Conservation (phyloP, 805 yeast genomes). For the Spathaspora boniae region DNA sequence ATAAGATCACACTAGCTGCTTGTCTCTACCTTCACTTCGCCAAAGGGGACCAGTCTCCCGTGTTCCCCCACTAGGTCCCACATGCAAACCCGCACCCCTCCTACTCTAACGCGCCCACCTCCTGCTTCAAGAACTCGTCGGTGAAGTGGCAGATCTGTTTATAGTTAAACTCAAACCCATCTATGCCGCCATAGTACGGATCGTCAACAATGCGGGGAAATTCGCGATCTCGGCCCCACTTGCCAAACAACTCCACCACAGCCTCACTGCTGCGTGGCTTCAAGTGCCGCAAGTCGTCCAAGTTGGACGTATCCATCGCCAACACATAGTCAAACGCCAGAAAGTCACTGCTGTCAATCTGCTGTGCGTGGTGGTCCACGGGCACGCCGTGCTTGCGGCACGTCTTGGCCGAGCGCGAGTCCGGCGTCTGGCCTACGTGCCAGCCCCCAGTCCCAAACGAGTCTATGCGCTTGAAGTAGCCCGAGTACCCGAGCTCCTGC, state of each 20-base stretch:
- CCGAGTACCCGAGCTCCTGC: conserved; percentile 40
- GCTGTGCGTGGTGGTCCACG: conserved; percentile 72
- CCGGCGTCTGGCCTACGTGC: conserved; percentile 83
- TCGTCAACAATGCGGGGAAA: conserved; percentile 68
- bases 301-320: conserved; percentile 67
- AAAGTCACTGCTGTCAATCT: conserved; percentile 51
- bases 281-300: conserved; percentile 46
- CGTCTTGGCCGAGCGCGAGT: conserved; percentile 63
- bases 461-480: conserved; percentile 58
- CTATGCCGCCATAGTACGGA: conserved; percentile 87
- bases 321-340: conserved; percentile 62
- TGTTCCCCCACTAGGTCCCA: no score
- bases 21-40: background rate
- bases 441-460: conserved; percentile 88
- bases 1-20: no score
- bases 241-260: conserved; percentile 66
- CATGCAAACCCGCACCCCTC: no score
- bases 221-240: conserved; percentile 46
- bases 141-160: conserved; percentile 73
- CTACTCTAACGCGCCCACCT: conserved; percentile 23
- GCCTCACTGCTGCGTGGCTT: conserved; percentile 51
- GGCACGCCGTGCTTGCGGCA: conserved; percentile 73
- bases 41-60: no score
- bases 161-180: conserved; percentile 80
- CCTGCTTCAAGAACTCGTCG: conserved; percentile 60